These are phyloP conservation scores for Tetraselmis striata DNA, from an alignment of 139 green algal species.

Conservation along the genomic window DNA sequence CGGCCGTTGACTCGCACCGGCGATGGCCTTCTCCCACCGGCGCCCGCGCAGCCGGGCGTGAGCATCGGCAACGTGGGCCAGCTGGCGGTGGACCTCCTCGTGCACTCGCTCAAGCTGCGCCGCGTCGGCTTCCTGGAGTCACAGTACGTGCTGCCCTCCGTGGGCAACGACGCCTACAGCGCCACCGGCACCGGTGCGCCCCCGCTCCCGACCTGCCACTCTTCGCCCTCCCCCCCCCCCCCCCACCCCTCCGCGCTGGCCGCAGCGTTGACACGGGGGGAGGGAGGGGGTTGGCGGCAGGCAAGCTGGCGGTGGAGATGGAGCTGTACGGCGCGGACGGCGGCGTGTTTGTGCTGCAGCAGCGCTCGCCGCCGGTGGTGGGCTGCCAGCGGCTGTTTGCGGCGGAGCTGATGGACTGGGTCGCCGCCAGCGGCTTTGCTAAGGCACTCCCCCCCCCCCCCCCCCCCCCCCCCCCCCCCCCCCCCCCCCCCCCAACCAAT, in stretches of 20 bases:
- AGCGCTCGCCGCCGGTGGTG: slow-evolving; percentile 45
- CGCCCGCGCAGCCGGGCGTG: neutral
- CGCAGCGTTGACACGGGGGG: slow-evolving; percentile 25
- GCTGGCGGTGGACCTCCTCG: slow-evolving; percentile 64
- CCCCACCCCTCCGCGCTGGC: slow-evolving; percentile 22
- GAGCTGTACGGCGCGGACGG: slow-evolving; percentile 12
- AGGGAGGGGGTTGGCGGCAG: neutral
- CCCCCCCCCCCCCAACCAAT: neutral
- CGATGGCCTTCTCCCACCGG: no score
- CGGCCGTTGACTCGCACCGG: no score
- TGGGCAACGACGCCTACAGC: slow-evolving; percentile 49
- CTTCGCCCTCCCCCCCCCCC: no score
- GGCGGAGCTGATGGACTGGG: neutral
- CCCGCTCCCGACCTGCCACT: neutral
- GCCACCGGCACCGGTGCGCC: neutral
- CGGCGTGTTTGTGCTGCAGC: slow-evolving; percentile 53
- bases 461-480: no score
- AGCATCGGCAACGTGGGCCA: slow-evolving; percentile 62
- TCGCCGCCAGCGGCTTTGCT: neutral
- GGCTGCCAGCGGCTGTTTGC: slow-evolving; percentile 40
- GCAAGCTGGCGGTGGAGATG: neutral
- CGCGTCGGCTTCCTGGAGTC: slow-evolving; percentile 39
- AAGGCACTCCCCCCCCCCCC: neutral
- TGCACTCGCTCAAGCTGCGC: slow-evolving; percentile 29
- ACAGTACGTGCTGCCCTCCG: slow-evolving; percentile 48